Conservation (phyloP, 2,329 filamentous ascomycete genomes). For the Magnaporthales sp. region DNA sequence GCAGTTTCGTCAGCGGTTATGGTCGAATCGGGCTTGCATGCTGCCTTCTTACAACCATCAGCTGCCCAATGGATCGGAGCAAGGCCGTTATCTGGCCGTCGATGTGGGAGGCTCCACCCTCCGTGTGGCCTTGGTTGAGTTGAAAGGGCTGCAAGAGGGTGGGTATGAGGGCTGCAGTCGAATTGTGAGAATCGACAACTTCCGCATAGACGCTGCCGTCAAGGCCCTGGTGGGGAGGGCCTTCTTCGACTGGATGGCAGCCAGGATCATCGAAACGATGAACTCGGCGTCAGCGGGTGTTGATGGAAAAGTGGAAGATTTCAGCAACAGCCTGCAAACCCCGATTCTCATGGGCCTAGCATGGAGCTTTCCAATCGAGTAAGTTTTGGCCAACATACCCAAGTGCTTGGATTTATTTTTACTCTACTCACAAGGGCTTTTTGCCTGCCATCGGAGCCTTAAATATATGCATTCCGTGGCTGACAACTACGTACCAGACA, state of each 20-base stretch:
- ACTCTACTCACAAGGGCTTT: not conserved
- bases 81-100: slow-evolving; percentile 51
- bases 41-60: slow-evolving; percentile 58
- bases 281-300: slow-evolving; percentile 27
- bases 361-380: slow-evolving; percentile 66
- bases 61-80: slow-evolving; percentile 51
- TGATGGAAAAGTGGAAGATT: slow-evolving; percentile 12
- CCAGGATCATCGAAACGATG: slow-evolving; percentile 48
- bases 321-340: slow-evolving; percentile 21
- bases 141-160: slow-evolving; percentile 35
- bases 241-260: slow-evolving; percentile 64
- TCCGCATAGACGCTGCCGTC: slow-evolving; percentile 45
- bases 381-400: slow-evolving; percentile 20
- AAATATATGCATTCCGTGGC: not conserved
- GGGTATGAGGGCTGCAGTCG: slow-evolving; percentile 28
- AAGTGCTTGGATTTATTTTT: not conserved
- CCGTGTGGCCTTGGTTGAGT: slow-evolving; percentile 53
- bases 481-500: slow-evolving; percentile 34
- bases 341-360: slow-evolving; percentile 52
- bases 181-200: slow-evolving; percentile 46
- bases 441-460: slow-evolving; percentile 14
- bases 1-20: slow-evolving; percentile 45
- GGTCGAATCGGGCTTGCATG: slow-evolving; percentile 49
- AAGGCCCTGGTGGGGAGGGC: slow-evolving; percentile 48
- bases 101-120: slow-evolving; percentile 65